Conservation (phyloP, 352 stramenopile species). For the Phytophthora pseudosyringae region DNA sequence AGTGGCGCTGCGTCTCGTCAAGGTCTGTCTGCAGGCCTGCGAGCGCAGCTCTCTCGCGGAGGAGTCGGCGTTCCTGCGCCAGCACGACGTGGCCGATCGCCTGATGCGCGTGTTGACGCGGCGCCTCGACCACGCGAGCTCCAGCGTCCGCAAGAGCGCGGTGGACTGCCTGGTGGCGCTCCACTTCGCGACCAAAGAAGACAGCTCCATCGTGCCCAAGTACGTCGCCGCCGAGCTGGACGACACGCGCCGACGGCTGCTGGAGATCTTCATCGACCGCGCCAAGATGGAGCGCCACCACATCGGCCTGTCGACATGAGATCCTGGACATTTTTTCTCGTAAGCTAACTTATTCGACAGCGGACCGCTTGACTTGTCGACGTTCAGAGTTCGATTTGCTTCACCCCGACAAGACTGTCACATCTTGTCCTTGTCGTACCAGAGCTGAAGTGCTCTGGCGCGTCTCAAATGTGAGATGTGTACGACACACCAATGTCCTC, state of each 20-base stretch:
- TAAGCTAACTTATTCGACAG: slow-evolving; percentile 26
- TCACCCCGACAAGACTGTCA: background rate
- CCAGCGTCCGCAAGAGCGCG: slow-evolving; percentile 68
- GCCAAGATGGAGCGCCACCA: slow-evolving; percentile 51
- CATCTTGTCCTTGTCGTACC: background rate
- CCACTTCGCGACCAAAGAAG: slow-evolving; percentile 60
- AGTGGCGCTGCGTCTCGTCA: slow-evolving; percentile 58
- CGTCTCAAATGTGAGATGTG: slow-evolving; percentile 13
- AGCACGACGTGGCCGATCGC: slow-evolving; percentile 36
- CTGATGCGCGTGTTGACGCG: slow-evolving; percentile 45
- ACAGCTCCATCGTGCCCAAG: slow-evolving; percentile 46
- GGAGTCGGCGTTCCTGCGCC: slow-evolving; percentile 38
- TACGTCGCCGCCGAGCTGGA: slow-evolving; percentile 61
- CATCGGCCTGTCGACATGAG: slow-evolving; percentile 21
- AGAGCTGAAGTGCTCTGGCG: background rate
- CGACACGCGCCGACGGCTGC: slow-evolving; percentile 55
- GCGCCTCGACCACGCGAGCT: slow-evolving; percentile 56
- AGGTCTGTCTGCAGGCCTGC: slow-evolving; percentile 46
- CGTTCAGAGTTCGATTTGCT: background rate
- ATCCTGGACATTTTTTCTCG: background rate
- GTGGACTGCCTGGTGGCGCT: slow-evolving; percentile 76
- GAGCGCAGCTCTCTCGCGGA: slow-evolving; percentile 21
- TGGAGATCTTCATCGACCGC: slow-evolving; percentile 83
- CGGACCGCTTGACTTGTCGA: too few species aligned
- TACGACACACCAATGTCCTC: slow-evolving; percentile 1